Percentiles rank a stretch among this genome's conserved stretches.
These are phyloP conservation scores for Cyberlindnera maritima DNA, from an alignment of 805 yeast genomes.

Conservation along the genomic window DNA sequence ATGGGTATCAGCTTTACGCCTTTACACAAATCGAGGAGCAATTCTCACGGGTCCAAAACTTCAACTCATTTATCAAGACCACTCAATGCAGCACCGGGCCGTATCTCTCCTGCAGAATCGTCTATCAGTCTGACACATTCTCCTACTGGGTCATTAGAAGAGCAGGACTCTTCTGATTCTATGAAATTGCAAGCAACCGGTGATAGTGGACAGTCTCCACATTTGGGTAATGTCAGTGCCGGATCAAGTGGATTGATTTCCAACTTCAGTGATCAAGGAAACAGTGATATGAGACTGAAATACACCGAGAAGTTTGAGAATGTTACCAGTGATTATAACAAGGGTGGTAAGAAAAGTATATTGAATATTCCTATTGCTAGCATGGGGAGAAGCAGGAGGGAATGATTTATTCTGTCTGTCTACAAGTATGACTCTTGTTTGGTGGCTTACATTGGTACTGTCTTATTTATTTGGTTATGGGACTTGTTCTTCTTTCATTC, in stretches of 20 bases:
- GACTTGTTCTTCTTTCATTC: not conserved
- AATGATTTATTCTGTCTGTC: constrained; percentile 2
- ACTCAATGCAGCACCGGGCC: constrained; percentile 3
- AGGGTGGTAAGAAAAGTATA: constrained; percentile 15
- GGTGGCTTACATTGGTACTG: not conserved
- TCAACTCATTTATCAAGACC: not conserved
- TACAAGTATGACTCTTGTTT: not conserved
- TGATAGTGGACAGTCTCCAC: not conserved
- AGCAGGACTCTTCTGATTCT: not conserved
- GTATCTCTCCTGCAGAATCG: constrained; percentile 7
- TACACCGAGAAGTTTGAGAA: constrained; percentile 12
- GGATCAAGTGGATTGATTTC: constrained; percentile 6
- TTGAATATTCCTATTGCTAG: constrained; percentile 26
- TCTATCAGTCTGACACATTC: constrained; percentile 3
- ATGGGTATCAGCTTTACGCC: constrained; percentile 9
- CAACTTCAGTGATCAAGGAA: constrained; percentile 7
- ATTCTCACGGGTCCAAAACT: constrained; percentile 12
- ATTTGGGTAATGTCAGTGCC: not conserved
- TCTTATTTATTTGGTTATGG: not conserved
- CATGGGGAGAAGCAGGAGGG: constrained; percentile 18
- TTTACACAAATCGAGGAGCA: constrained; percentile 15
- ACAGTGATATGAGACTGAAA: constrained; percentile 13
- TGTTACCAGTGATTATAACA: constrained; percentile 6
- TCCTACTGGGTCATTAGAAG: constrained; percentile 6
- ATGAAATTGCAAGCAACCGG: not conserved